Evolutionary conservation across 1,284 basidiomycete species (phyloP).

Genomic region (Moesziomyces aphidis): DNA sequence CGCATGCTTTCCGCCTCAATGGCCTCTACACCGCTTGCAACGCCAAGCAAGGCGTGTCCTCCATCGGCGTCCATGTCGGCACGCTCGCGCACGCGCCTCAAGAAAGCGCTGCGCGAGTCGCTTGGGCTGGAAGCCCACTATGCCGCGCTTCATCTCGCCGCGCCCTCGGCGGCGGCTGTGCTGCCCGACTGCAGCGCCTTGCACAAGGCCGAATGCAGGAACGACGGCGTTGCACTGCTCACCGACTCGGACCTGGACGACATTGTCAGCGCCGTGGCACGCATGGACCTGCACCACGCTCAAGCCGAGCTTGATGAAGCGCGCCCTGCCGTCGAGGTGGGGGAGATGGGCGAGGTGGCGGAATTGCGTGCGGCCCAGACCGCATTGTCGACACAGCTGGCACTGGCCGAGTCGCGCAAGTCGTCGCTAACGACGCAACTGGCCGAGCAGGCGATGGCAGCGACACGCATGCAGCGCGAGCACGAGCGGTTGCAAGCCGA

Average conservation of each 20-base stretch:
- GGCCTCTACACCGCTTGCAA: conserved; percentile 22
- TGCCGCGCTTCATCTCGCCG: conserved; percentile 11
- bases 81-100: conserved; percentile 19
- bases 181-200: too few relatives aligned
- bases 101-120: conserved; percentile 34
- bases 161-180: not conserved
- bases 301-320: not conserved
- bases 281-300: conserved; percentile 18
- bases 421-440: conserved; percentile 10
- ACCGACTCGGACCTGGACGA: conserved; percentile 42
- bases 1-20: conserved; percentile 16
- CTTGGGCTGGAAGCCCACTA: conserved; percentile 33
- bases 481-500: conserved; percentile 7
- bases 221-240: conserved; percentile 7
- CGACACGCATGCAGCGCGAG: not conserved
- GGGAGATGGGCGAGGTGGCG: not conserved
- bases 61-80: conserved; percentile 30
- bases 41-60: conserved; percentile 2
- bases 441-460: not conserved
- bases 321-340: too few relatives aligned
- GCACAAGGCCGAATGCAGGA: too few relatives aligned
- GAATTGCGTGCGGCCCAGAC: not conserved
- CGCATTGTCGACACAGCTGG: not conserved
- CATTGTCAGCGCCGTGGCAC: conserved; percentile 30
- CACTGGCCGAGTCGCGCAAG: conserved; percentile 6